phyloP scores from a whole-genome alignment of 129 eudicot genomes.

The Arctium minus region DNA sequence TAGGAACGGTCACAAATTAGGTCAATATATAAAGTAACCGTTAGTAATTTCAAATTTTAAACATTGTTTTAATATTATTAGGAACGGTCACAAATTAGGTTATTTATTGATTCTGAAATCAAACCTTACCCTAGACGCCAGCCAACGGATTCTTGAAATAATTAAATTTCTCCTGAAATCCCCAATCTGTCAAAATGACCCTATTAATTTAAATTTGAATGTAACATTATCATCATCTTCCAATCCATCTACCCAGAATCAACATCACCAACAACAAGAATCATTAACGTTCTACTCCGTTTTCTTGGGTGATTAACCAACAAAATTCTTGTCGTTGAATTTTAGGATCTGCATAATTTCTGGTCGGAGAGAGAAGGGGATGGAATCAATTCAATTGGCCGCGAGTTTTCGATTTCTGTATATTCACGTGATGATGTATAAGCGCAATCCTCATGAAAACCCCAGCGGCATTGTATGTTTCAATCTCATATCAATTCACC shows the following conservation, averaged over 20 bases:
- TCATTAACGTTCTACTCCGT: neutral
- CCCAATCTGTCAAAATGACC: slow-evolving; percentile 4
- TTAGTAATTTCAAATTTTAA: too few relatives aligned
- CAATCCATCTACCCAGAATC: slow-evolving; percentile 11
- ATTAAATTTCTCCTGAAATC: neutral
- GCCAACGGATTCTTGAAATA: too few relatives aligned
- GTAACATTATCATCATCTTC: neutral
- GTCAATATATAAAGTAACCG: too few relatives aligned
- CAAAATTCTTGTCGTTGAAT: slow-evolving; percentile 5
- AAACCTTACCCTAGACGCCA: too few relatives aligned
- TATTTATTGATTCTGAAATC: too few relatives aligned
- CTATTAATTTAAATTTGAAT: neutral
- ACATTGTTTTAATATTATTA: too few relatives aligned
- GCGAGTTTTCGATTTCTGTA: slow-evolving; percentile 69
- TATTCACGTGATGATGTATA: slow-evolving; percentile 75
- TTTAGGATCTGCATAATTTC: neutral
- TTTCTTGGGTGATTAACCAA: neutral
- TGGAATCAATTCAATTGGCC: slow-evolving; percentile 73
- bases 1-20: too few relatives aligned
- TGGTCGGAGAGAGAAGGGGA: slow-evolving; percentile 7
- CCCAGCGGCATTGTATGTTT: slow-evolving; percentile 65
- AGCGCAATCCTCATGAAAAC: slow-evolving; percentile 80
- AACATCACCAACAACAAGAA: neutral
- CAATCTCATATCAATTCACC: neutral
- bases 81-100: too few relatives aligned